phyloP scores from a whole-genome alignment of 2,329 filamentous ascomycete species.

The Penicillium sp. region DNA sequence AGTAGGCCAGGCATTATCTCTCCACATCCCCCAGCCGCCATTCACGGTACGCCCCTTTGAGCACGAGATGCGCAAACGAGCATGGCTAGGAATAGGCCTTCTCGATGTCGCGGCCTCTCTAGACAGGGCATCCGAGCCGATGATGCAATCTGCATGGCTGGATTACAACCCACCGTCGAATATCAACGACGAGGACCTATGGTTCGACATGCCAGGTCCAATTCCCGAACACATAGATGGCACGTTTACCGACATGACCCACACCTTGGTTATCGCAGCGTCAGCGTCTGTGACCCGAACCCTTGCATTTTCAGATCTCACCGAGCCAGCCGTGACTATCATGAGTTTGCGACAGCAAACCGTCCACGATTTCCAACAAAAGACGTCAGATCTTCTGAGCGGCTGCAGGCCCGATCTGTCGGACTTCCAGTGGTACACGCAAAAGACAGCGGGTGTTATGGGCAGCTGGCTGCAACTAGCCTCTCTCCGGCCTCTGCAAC shows the following conservation, averaged over 20 bases:
- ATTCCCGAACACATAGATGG: constrained; percentile 17
- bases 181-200: constrained; percentile 33
- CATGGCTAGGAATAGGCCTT: constrained; percentile 33
- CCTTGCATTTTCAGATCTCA: constrained; percentile 28
- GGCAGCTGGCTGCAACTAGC: constrained; percentile 31
- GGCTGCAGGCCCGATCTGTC: constrained; percentile 22
- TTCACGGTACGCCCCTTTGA: constrained; percentile 33
- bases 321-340: constrained; percentile 22
- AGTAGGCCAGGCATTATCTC: constrained; percentile 33
- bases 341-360: constrained; percentile 28
- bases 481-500: constrained; percentile 30
- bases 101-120: constrained; percentile 33
- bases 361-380: constrained; percentile 28
- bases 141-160: constrained; percentile 35
- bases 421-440: constrained; percentile 30
- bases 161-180: constrained; percentile 28
- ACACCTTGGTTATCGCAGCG: constrained; percentile 25
- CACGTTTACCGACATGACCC: constrained; percentile 33
- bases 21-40: constrained; percentile 30
- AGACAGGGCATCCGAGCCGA: constrained; percentile 36
- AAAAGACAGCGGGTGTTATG: constrained; percentile 23
- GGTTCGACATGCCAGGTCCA: constrained; percentile 24
- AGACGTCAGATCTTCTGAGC: constrained; percentile 20
- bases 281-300: constrained; percentile 25
- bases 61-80: constrained; percentile 32